These are phyloP conservation scores for Jatropha podagrica DNA, from an alignment of 441 rosid species.

Conservation along the genomic window DNA sequence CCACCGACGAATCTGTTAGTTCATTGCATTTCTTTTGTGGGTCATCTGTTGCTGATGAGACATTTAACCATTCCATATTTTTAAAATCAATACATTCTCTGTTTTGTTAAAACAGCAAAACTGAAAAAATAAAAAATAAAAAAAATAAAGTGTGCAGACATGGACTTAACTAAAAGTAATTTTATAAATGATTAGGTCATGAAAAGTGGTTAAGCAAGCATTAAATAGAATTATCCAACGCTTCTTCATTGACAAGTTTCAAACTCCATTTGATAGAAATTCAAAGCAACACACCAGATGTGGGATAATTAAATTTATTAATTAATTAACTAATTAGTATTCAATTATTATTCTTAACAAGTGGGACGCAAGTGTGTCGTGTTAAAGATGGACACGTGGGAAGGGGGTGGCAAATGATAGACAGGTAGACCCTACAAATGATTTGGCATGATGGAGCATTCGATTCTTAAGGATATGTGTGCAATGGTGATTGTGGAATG, in stretches of 20 bases:
- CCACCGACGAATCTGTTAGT: constrained; percentile 39
- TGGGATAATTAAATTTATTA: too few relatives aligned
- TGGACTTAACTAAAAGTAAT: not conserved
- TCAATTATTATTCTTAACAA: not conserved
- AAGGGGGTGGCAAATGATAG: constrained; percentile 15
- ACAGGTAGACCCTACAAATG: constrained; percentile 26
- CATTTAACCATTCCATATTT: constrained; percentile 18
- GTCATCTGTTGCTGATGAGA: constrained; percentile 15
- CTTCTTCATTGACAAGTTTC: constrained; percentile 28
- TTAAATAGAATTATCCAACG: constrained; percentile 19
- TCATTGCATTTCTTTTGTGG: constrained; percentile 27
- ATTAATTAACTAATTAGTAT: too few relatives aligned
- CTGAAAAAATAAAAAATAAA: too few relatives aligned
- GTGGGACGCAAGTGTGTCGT: not conserved
- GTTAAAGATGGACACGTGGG: not conserved
- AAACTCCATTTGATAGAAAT: constrained; percentile 1
- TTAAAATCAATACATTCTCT: too few relatives aligned
- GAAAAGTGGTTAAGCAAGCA: constrained; percentile 14
- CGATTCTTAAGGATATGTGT: constrained; percentile 29
- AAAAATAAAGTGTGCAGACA: not conserved
- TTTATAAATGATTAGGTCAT: not conserved
- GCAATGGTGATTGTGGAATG: not conserved
- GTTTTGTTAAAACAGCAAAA: not conserved
- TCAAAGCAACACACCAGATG: too few relatives aligned
- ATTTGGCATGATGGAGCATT: constrained; percentile 35